Conservation (phyloP, 192 early-diverging fungal species). For the Coemansia umbellata region DNA sequence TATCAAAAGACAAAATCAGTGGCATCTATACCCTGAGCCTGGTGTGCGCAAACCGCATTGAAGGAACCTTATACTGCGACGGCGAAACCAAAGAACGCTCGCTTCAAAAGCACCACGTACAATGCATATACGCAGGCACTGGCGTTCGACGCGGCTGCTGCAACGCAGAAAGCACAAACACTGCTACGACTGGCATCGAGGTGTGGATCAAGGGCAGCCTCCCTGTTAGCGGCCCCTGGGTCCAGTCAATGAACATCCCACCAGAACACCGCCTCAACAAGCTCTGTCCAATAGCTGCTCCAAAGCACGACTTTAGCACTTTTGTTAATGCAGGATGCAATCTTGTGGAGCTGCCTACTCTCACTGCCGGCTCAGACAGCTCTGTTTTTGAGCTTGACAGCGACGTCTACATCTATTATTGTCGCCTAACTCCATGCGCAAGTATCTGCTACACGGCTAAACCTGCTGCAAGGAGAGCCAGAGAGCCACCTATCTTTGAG, state of each 20-base stretch:
- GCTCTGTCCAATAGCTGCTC: conserved; percentile 35
- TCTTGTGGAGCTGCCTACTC: conserved; percentile 18
- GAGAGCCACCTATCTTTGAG: conserved; percentile 42
- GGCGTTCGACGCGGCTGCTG: conserved; percentile 20
- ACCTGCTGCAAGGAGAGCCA: not conserved
- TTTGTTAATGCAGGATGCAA: conserved; percentile 4
- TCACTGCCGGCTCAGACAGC: conserved; percentile 9
- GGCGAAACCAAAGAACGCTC: not conserved
- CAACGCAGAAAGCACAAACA: not conserved
- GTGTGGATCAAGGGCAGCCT: conserved; percentile 49
- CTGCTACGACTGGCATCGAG: conserved; percentile 23
- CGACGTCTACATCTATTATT: conserved; percentile 47
- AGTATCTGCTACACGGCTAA: conserved; percentile 16
- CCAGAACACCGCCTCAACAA: conserved; percentile 37
- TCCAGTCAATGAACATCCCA: conserved; percentile 39
- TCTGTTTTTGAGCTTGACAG: conserved; percentile 45
- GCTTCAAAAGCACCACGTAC: conserved; percentile 23
- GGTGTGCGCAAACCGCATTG: conserved; percentile 7
- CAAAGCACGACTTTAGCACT: conserved; percentile 19
- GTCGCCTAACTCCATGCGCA: conserved; percentile 41
- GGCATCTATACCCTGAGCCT: conserved; percentile 35
- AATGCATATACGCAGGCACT: conserved; percentile 36
- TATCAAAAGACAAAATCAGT: conserved; percentile 27
- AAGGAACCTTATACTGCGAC: conserved; percentile 16
- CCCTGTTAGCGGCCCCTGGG: conserved; percentile 39